These are phyloP conservation scores for Marchantia polymorpha DNA, from an alignment of 225 moss, liverwort and hornwort species.

Conservation along the genomic window DNA sequence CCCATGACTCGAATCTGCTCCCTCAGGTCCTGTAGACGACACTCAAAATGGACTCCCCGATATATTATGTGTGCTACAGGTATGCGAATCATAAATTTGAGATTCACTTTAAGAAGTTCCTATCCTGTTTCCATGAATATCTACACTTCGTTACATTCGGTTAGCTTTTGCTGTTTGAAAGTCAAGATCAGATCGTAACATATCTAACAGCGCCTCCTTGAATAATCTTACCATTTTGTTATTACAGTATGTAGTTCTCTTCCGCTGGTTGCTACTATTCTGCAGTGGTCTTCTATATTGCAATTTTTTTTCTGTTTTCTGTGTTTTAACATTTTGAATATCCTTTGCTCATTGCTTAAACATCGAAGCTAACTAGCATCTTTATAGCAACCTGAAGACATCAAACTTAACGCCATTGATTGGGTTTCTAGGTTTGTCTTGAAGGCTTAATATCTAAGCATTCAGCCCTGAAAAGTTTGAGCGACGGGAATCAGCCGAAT, in stretches of 20 bases:
- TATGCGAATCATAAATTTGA: not conserved
- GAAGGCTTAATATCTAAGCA: constrained; percentile 92
- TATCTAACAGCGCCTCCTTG: no score
- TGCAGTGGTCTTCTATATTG: not conserved
- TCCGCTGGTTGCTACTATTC: not conserved
- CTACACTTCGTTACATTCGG: no score
- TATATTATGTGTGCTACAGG: constrained; percentile 93
- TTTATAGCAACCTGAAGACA: not conserved
- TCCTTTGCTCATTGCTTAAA: not conserved
- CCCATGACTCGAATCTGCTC: not conserved
- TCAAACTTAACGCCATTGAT: not conserved
- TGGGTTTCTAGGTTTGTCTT: constrained; percentile 48
- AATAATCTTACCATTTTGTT: no score
- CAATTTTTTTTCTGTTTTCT: not conserved
- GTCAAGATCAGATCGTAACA: no score
- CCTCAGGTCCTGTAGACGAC: constrained; percentile 75
- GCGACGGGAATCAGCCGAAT: constrained; percentile 90
- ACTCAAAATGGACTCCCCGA: constrained; percentile 79
- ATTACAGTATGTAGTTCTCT: no score
- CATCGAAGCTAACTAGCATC: not conserved
- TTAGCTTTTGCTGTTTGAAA: no score
- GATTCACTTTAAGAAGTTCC: not conserved
- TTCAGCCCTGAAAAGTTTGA: constrained; percentile 74
- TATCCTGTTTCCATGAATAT: no score
- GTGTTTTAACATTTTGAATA: not conserved